These are phyloP conservation scores for Phaeotremella skinneri DNA, from an alignment of 768 basidiomycete genomes.

Conservation along the genomic window DNA sequence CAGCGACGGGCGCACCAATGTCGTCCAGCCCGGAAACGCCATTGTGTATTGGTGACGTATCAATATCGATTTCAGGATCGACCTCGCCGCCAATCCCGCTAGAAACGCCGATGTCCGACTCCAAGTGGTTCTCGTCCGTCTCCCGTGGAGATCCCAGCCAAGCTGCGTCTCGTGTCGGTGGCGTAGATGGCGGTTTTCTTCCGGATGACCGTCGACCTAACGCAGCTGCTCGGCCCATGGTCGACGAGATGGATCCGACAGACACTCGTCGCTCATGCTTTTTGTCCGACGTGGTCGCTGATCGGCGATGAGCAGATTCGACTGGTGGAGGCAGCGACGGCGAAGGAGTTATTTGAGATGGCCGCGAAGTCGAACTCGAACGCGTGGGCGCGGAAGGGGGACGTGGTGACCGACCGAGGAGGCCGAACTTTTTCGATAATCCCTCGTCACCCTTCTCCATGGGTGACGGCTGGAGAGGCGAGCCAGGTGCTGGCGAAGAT, in stretches of 20 bases:
- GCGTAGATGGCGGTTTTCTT: conserved; percentile 7
- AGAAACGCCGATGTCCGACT: not conserved
- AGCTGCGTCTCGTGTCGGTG: conserved; percentile 5
- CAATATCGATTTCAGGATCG: not conserved
- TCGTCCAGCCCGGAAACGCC: not conserved
- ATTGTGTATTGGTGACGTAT: not conserved
- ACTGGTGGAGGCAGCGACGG: conserved; percentile 60
- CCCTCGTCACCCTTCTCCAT: conserved; percentile 28
- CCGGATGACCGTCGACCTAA: conserved; percentile 26
- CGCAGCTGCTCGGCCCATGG: conserved; percentile 23
- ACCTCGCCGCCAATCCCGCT: not conserved
- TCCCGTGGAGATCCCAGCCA: conserved; percentile 23
- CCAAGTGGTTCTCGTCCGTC: conserved; percentile 17
- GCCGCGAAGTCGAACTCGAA: conserved; percentile 12
- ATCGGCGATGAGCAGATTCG: conserved; percentile 22
- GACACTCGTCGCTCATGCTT: conserved; percentile 46
- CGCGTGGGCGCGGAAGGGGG: conserved; percentile 11
- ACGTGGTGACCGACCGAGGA: conserved; percentile 24
- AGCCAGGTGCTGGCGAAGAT: conserved; percentile 54
- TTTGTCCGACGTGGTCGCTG: conserved; percentile 35
- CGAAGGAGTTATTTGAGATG: conserved; percentile 16
- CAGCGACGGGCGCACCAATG: not conserved
- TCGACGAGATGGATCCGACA: conserved; percentile 38
- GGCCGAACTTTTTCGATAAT: conserved; percentile 29
- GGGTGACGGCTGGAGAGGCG: conserved; percentile 55